Evolutionary conservation across 129 eudicot species (phyloP), one percentile per base, ranked within the genome.

Genomic region (Deinandra increscens): DNA sequence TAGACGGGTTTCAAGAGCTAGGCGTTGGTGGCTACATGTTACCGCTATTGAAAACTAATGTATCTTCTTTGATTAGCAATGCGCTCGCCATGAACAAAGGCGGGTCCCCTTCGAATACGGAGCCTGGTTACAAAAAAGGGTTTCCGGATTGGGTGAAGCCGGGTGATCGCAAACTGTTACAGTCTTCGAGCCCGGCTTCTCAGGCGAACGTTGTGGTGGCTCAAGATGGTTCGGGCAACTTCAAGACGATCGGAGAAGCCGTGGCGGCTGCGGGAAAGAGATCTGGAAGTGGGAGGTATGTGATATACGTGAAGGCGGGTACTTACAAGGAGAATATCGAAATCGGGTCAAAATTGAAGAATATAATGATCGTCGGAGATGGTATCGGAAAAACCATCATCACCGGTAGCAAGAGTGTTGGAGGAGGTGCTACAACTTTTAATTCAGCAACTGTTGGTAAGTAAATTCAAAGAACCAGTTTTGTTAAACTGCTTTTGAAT

Each of bases 401-500:
- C 7, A 86, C 88, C 9, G 91, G 91, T 34, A 86, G 91, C 50
- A 86, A 43, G 62, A 83, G 91, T 51, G 91, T 83, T 29, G 91
- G 77, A 1, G 84, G 85, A 51, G 91, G 91, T 29, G 13, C 81
- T 72, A 86, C 91, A 14, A 83, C 88, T 29, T 86, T 80, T 62
- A 71, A 69, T 19, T 86, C 91, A 2, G 88, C 91, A 14, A 86
- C 91, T 4, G 77, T 86, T 41, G 91, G 91, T 86, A 79, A 81
- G 90, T 26, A 33, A 22, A 50, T n/a, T 37, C 4, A 22, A 49
- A 15, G 34, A 46, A 14, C 10, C n/a, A 58, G 1, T 59, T 33
- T 33, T n/a, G n/a, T n/a, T n/a, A n/a, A n/a, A n/a, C n/a, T n/a
- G n/a, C n/a, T n/a, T n/a, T n/a, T n/a, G n/a, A n/a, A n/a, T n/a